Conservation (phyloP, 2,329 filamentous ascomycete species). For the Nemania bipapillata region DNA sequence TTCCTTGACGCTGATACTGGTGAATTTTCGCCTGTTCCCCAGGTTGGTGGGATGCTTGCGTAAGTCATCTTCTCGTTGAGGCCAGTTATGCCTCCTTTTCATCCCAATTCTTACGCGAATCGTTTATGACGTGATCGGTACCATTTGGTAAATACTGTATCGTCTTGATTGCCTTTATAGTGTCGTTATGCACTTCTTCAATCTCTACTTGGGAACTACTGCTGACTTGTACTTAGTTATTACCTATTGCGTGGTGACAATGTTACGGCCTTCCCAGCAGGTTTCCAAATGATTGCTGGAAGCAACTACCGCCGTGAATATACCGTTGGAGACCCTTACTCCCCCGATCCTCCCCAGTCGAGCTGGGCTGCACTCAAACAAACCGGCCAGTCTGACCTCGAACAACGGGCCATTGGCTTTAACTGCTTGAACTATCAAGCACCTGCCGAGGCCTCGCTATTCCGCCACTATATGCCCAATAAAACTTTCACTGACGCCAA, state of each 20-base stretch:
- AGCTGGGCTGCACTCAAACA: slow-evolving; percentile 72
- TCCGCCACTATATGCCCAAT: slow-evolving; percentile 82
- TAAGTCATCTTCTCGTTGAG: slow-evolving; percentile 61
- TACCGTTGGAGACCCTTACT: slow-evolving; percentile 72
- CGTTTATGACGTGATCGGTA: background rate
- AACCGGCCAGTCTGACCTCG: slow-evolving; percentile 73
- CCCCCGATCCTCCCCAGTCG: slow-evolving; percentile 73
- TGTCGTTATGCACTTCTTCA: background rate
- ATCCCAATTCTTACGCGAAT: background rate
- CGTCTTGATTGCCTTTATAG: background rate
- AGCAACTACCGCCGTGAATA: slow-evolving; percentile 75
- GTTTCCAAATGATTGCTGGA: slow-evolving; percentile 86
- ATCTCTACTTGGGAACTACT: background rate
- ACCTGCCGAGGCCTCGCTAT: slow-evolving; percentile 76
- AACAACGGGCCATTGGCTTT: slow-evolving; percentile 87
- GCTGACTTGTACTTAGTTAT: slow-evolving; percentile 65
- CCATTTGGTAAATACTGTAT: background rate
- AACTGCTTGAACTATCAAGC: slow-evolving; percentile 88
- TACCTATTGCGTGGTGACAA: slow-evolving; percentile 76
- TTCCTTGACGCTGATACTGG: slow-evolving; percentile 75
- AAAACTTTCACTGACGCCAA: slow-evolving; percentile 82
- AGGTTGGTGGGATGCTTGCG: slow-evolving; percentile 86
- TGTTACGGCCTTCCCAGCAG: slow-evolving; percentile 77
- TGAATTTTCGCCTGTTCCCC: slow-evolving; percentile 73
- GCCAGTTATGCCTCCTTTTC: background rate